Percentiles rank a stretch among this genome's conserved stretches.
Evolutionary conservation across 148 eudicot species (phyloP).

Genomic region (Pouteria glomerata): DNA sequence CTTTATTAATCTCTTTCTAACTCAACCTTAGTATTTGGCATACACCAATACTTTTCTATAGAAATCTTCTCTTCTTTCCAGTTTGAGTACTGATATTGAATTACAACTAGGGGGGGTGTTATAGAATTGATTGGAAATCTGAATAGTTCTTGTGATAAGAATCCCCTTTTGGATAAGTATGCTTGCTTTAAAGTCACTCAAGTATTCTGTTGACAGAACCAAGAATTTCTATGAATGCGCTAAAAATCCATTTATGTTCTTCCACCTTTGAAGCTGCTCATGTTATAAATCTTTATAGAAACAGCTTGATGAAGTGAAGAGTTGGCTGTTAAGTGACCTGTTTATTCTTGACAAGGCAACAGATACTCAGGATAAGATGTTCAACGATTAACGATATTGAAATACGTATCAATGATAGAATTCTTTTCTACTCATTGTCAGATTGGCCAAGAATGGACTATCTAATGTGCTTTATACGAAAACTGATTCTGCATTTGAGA

Average conservation of each 20-base stretch:
- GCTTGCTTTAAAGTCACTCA: neutral
- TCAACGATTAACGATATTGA: neutral
- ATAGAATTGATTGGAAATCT: neutral
- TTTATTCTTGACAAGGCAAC: neutral
- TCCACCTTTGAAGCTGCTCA: neutral
- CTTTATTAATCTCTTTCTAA: neutral
- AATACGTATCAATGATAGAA: neutral
- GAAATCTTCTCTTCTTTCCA: neutral
- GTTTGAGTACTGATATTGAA: neutral
- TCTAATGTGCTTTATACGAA: neutral
- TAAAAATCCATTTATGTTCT: neutral
- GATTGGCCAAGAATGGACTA: neutral
- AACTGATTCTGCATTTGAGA: neutral
- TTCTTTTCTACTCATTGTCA: neutral
- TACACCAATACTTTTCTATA: neutral
- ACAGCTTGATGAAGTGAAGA: neutral
- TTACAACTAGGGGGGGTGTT: neutral
- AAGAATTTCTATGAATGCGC: neutral
- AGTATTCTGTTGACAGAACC: neutral
- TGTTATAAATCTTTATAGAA: neutral
- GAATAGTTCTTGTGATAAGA: neutral
- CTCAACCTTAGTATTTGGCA: neutral
- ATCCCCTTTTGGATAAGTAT: neutral
- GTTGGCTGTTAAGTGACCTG: conserved; percentile 1
- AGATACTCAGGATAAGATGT: neutral